Evolutionary conservation across 176 grass and related monocot genomes (phyloP).

Genomic region (Coix lacrymajobi): DNA sequence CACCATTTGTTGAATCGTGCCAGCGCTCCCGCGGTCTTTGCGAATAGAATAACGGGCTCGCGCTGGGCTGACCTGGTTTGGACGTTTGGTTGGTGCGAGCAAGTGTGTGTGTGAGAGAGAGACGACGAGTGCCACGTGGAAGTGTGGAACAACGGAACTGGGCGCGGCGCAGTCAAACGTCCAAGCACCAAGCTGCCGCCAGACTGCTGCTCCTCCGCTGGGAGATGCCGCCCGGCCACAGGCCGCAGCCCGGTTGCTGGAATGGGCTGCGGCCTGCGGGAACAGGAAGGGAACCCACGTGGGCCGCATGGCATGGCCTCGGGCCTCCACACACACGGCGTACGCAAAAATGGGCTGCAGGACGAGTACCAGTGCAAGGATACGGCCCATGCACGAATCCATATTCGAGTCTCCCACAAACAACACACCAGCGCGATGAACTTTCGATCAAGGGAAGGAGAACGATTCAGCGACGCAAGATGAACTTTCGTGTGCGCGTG

Average conservation of each 20-base stretch:
- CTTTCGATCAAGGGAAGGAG: no score
- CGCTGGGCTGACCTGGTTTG: not conserved
- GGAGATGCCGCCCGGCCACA: no score
- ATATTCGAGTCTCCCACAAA: no score
- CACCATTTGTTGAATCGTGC: constrained; percentile 2
- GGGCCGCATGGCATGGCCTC: no score
- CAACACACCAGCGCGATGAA: no score
- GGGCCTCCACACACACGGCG: not conserved
- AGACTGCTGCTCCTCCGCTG: no score
- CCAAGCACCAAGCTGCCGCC: no score
- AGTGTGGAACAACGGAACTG: not conserved
- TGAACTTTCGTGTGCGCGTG: no score
- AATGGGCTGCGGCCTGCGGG: no score
- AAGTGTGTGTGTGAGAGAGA: not conserved
- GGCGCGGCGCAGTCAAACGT: not conserved
- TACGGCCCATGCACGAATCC: not conserved
- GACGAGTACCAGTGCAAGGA: not conserved
- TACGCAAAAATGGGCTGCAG: not conserved
- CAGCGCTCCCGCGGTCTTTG: not conserved
- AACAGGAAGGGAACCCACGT: not conserved
- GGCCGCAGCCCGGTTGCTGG: no score
- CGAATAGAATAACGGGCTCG: not conserved
- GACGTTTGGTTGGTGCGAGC: no score
- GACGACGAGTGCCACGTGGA: constrained; percentile 7
- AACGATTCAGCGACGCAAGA: no score